Evolutionary conservation across 2,329 filamentous ascomycete species (phyloP).

Genomic region (Rugonectria rugulosa): DNA sequence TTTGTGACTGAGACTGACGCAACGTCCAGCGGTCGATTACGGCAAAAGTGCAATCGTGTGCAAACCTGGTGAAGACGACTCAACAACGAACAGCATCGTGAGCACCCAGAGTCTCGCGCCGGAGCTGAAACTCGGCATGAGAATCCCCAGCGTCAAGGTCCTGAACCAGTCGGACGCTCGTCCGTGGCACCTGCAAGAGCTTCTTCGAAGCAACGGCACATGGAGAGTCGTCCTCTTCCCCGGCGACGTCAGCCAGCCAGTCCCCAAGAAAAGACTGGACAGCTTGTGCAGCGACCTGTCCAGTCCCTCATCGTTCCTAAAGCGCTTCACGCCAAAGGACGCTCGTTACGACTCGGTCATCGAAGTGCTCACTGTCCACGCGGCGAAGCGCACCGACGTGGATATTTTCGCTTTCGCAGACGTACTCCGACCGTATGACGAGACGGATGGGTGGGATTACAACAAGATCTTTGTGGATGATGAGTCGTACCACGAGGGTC

Average conservation of each 20-base stretch:
- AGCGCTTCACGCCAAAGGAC: constrained; percentile 14
- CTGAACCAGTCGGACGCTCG: constrained; percentile 64
- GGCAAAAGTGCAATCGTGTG: constrained; percentile 23
- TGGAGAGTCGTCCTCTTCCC: constrained; percentile 70
- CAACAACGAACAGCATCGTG: background rate
- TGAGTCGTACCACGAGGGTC: constrained; percentile 59
- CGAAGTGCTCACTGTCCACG: constrained; percentile 69
- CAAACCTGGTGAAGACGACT: constrained; percentile 14
- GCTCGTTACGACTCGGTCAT: constrained; percentile 48
- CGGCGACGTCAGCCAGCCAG: constrained; percentile 57
- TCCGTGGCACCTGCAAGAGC: constrained; percentile 66
- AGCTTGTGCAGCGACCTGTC: constrained; percentile 36
- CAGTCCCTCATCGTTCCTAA: constrained; percentile 44
- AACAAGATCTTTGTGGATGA: constrained; percentile 65
- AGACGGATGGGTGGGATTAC: constrained; percentile 62
- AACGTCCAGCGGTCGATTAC: constrained; percentile 23
- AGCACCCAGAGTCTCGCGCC: constrained; percentile 15
- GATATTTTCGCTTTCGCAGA: constrained; percentile 61
- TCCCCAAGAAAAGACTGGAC: constrained; percentile 41
- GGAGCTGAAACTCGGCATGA: constrained; percentile 54
- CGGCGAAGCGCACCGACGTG: constrained; percentile 55
- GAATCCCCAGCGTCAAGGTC: constrained; percentile 66
- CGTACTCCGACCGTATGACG: constrained; percentile 48
- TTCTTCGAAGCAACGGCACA: constrained; percentile 62
- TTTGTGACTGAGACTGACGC: constrained; percentile 1